Conservation (phyloP, 108 stramenopile genomes). For the Nitzschia sp. region DNA sequence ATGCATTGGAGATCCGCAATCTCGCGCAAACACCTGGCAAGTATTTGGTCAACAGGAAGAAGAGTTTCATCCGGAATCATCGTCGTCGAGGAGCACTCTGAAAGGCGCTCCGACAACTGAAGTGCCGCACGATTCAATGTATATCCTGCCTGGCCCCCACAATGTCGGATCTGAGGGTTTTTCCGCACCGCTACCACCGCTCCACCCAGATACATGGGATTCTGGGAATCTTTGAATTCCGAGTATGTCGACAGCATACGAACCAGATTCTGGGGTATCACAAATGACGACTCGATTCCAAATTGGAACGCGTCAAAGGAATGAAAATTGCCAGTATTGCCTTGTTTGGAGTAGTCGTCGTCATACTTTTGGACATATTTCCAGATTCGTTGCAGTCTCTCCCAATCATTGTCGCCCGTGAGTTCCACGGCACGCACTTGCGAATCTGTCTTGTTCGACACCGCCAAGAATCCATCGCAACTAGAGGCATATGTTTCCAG, state of each 20-base stretch:
- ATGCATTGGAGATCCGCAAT: background rate
- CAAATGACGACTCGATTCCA: constrained; percentile 85
- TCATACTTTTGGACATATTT: constrained; percentile 1
- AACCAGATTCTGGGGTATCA: constrained; percentile 82
- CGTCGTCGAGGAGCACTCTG: background rate
- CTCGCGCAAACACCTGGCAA: background rate
- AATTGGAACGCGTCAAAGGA: constrained; percentile 71
- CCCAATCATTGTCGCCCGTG: constrained; percentile 17
- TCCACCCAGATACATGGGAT: constrained; percentile 13
- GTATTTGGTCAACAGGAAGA: background rate
- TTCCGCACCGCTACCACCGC: constrained; percentile 5
- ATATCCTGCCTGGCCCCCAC: constrained; percentile 84
- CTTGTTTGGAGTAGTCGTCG: constrained; percentile 38
- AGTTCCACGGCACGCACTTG: background rate
- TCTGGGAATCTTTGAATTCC: background rate
- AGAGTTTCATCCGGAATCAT: background rate
- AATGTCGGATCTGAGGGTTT: constrained; percentile 59
- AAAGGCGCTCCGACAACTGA: constrained; percentile 18
- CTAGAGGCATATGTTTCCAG: constrained; percentile 55
- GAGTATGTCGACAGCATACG: constrained; percentile 12
- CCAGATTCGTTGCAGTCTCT: constrained; percentile 53
- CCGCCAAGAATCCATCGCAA: constrained; percentile 74
- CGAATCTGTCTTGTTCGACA: constrained; percentile 27
- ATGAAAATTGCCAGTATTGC: constrained; percentile 46
- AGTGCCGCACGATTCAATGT: constrained; percentile 74